phyloP scores from a whole-genome alignment of 306 rosid genomes.

The Pyrus communis region DNA sequence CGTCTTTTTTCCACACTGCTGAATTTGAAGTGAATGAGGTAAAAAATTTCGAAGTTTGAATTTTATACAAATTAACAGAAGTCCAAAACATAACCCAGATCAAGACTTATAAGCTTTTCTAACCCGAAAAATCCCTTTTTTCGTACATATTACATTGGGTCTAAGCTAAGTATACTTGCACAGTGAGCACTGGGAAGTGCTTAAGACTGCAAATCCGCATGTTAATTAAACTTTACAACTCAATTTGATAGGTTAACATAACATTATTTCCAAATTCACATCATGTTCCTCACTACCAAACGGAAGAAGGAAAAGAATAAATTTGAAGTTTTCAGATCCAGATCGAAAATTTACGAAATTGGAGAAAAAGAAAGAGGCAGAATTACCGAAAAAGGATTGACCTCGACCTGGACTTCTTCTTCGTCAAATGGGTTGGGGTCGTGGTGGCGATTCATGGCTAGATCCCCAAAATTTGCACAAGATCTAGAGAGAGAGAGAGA shows the following conservation, averaged over 20 bases:
- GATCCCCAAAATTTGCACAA: constrained; percentile 45
- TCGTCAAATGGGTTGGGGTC: constrained; percentile 97
- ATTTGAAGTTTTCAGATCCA: constrained; percentile 30
- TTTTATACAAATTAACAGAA: neutral
- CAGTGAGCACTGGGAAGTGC: neutral
- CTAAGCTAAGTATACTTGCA: neutral
- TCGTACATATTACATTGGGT: neutral
- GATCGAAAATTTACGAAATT: constrained; percentile 15
- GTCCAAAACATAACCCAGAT: neutral
- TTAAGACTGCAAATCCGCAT: neutral
- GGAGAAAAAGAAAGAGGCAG: neutral
- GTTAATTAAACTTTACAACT: neutral
- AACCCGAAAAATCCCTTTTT: neutral
- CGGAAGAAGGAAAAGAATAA: neutral
- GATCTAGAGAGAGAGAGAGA: neutral
- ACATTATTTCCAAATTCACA: neutral
- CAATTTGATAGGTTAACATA: neutral
- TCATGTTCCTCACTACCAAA: neutral
- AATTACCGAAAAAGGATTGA: constrained; percentile 88
- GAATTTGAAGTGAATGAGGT: neutral
- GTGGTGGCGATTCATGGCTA: constrained; percentile 73
- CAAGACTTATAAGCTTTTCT: neutral
- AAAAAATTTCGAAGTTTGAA: neutral
- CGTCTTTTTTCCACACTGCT: neutral
- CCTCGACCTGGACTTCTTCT: constrained; percentile 45